Evolutionary conservation across 805 yeast species (phyloP).

Genomic region (Saccharomyces jurei): DNA sequence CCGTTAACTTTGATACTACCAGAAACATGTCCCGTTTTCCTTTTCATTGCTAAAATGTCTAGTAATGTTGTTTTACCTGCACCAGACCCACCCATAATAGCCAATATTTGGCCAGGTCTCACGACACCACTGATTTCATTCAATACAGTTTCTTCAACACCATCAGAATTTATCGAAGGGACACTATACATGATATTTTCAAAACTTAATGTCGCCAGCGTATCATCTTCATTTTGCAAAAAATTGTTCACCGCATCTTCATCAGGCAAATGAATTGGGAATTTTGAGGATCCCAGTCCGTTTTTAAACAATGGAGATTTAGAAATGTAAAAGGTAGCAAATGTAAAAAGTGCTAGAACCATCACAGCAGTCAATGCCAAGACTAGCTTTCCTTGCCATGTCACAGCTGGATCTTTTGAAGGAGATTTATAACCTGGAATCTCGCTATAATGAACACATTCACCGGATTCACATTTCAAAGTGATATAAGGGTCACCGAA

Average conservation of each 20-base stretch:
- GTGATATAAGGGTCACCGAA: slow-evolving; percentile 94
- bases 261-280: slow-evolving; percentile 20
- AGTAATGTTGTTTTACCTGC: slow-evolving; percentile 94
- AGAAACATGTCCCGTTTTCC: slow-evolving; percentile 59
- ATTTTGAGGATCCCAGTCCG: slow-evolving; percentile 4
- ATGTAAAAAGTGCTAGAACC: slow-evolving; percentile 25
- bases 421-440: slow-evolving; percentile 86
- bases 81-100: slow-evolving; percentile 98
- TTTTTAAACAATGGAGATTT: slow-evolving; percentile 53
- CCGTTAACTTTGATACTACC: slow-evolving; percentile 82
- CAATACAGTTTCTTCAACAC: slow-evolving; percentile 38
- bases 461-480: slow-evolving; percentile 74
- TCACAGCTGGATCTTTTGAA: slow-evolving; percentile 24
- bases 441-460: slow-evolving; percentile 86
- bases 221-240: slow-evolving; percentile 39
- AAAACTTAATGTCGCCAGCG: slow-evolving; percentile 70
- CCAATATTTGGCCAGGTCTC: slow-evolving; percentile 81
- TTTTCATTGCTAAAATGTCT: slow-evolving; percentile 84
- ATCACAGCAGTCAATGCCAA: slow-evolving; percentile 34
- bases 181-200: slow-evolving; percentile 53
- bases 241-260: slow-evolving; percentile 31
- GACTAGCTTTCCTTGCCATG: slow-evolving; percentile 37
- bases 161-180: slow-evolving; percentile 5
- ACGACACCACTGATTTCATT: slow-evolving; percentile 64
- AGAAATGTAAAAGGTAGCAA: slow-evolving; percentile 40